Base-by-base conservation (phyloP, 257 asterid genomes). In the Nicotiana attenuata region DNA sequence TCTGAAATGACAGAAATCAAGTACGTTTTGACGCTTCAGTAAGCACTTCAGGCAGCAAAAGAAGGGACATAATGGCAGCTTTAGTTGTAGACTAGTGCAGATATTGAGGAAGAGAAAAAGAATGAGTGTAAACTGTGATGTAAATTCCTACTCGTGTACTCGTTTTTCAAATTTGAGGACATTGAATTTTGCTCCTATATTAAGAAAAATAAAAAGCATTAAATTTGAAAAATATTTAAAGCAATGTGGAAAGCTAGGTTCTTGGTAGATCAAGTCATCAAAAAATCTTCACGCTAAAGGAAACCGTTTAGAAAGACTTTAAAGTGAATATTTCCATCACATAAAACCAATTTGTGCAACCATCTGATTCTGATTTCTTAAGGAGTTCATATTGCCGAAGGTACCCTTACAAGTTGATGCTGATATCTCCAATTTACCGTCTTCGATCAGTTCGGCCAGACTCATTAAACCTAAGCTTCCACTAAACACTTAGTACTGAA, bases 181-280 rank as follows among this genome's bases (percentile, higher is more conserved):
- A 45, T 41, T 22, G 60, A 22, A 57, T 45, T 5, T 52, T 71
- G 16, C 20, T 45, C 78, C 24, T 22, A 22, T 35, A 41, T 71
- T 1, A 45, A 69, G 10, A 68, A 68, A 68, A 33, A 1, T 0
- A 56, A 35, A n/a, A 35, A 38, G 3, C 11, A 68, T 10, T 15
- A 4, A 35, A 68, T 19, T 20, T 69, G 19, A 0, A 41, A 38
- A 55, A 55, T 55, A 7, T 55, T 8, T 4, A 16, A 55, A 16
- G n/a, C 60, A 71, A 71, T 45, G 35, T 22, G 60, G 10, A 41
- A 71, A 45, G 19, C 9, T 24, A 59, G 31, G 8, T 14, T 71
- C 78, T 71, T 45, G 60, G 60, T 71, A 45, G 22, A 71, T 69
- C 38, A 45, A 71, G 38, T 71, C 78, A 22, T 71, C 26, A 71